Base-by-base conservation (phyloP, 768 basidiomycete genomes). In the Rhodotorula kratochvilovae region DNA sequence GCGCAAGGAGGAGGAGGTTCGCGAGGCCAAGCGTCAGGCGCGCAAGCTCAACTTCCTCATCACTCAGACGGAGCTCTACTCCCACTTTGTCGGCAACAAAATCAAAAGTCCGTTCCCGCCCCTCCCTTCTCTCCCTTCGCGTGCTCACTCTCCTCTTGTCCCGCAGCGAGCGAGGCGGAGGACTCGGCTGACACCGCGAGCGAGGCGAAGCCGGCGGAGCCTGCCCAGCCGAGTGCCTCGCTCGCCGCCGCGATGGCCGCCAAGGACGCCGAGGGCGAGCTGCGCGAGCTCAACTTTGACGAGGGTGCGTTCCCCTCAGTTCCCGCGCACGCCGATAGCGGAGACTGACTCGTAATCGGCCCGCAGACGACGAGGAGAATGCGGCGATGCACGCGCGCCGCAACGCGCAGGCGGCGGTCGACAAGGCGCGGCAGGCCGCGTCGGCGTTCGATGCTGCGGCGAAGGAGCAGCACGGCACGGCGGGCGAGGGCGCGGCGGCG, bases 61-160 rank as follows among this genome's bases (percentile, higher is more conserved):
- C 80, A 97, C 91, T 69, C 95, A 98, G 81, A 98, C 96, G 7
- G 96, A 99, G 80, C 85, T 98, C 15, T 99, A 98, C 81, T 93
- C 91, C 75, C 96, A 99, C 82, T 98, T 99, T 85, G 93, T 99
- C 68, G 95, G 95, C 43, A 96, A 88, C 81, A 98, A 98, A 82
- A 85, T 83, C 71, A 82, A 82, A 75, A 82, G 81, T 75, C 50
- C 54, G 79, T 68, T 21, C 10, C 48, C 21, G 15, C 27, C 10
- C 46, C 15, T 51, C 19, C 35, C 36, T 3, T 10, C 12, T 5
- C 23, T 31, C 45, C 1, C 33, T 35, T 35, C 33, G n/a, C n/a
- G n/a, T n/a, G 45, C 12, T 25, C 48, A 51, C 33, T 48, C 35
- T 16, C 17, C 25, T 25, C 36, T 27, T 36, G 21, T 17, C 42